Percentiles rank a stretch among this genome's conserved stretches.
Conservation (phyloP, 2,329 filamentous ascomycete genomes). For the Huntiella savannae region DNA sequence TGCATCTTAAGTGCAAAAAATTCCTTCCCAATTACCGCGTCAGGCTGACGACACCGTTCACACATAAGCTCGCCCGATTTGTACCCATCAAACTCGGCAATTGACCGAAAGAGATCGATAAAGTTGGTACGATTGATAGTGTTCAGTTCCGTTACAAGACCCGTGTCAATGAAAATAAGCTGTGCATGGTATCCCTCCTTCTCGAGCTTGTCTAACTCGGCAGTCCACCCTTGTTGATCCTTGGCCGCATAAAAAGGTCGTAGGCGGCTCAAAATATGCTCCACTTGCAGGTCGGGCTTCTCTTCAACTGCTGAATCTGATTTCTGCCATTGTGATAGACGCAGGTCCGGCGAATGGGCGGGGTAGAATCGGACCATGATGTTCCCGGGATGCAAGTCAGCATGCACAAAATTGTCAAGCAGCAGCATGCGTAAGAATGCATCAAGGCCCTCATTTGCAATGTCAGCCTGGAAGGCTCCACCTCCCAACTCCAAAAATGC, state of each 20-base stretch:
- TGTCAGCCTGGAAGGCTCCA: constrained; percentile 81
- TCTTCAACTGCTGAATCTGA: constrained; percentile 21
- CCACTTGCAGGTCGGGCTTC: constrained; percentile 57
- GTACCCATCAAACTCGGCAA: constrained; percentile 94
- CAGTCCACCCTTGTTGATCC: constrained; percentile 51
- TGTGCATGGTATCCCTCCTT: constrained; percentile 80
- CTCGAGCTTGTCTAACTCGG: constrained; percentile 59
- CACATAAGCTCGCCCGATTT: constrained; percentile 92
- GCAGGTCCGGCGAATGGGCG: constrained; percentile 49
- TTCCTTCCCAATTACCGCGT: constrained; percentile 72
- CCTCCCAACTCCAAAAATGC: constrained; percentile 84
- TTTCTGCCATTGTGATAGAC: constrained; percentile 17
- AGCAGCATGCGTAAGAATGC: constrained; percentile 93
- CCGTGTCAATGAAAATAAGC: constrained; percentile 92
- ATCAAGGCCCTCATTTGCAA: constrained; percentile 85
- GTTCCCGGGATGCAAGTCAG: constrained; percentile 89
- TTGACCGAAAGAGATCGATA: constrained; percentile 81
- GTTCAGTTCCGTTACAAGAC: constrained; percentile 86
- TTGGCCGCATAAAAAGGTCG: constrained; percentile 47
- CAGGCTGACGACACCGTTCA: constrained; percentile 79
- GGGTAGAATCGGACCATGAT: constrained; percentile 99
- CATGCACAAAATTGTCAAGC: constrained; percentile 94
- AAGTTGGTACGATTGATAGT: constrained; percentile 75
- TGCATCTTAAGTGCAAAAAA: constrained; percentile 95
- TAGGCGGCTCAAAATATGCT: constrained; percentile 64